Evolutionary conservation across 2,329 filamentous ascomycete genomes (phyloP), one percentile per base, ranked within the genome.

Genomic region (Aaosphaeria pasadenensis): DNA sequence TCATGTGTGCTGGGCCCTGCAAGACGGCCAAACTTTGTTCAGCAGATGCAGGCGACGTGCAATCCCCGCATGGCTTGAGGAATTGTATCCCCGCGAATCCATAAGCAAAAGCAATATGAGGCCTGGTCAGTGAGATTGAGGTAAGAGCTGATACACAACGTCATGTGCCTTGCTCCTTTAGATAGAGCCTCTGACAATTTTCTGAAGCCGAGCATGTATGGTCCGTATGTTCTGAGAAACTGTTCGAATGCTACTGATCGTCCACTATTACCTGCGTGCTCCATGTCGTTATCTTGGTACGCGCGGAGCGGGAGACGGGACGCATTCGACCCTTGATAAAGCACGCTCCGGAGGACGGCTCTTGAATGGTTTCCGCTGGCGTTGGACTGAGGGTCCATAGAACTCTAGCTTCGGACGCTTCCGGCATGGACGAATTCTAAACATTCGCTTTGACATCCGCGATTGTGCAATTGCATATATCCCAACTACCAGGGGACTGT

Each of bases 271-370:
- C n/a, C 7, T 36, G 7, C 33, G 33, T 36, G 33, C 9, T 45
- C 32, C 17, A 24, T 35, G 38, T 44, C 41, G 29, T 51, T 48
- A 48, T 52, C 53, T 52, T 56, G 56, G 55, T 58, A 57, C 55
- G 53, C 53, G 54, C 55, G 59, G 63, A 64, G 56, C 56, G 60
- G 62, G 63, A 62, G 62, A 57, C 55, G 54, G 56, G 46, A 49
- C 57, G 58, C 57, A 53, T 47, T 32, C 31, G 41, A 43, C 7
- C 41, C 41, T 31, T 46, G 29, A 35, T 36, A 46, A 47, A 56
- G 63, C 64, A 68, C 63, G 63, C 58, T 60, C 63, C 63, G 50
- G 53, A 55, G 47, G 45, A 48, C 66, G 63, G 62, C 61, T 62
- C 56, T 55, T 53, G 51, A 49, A 48, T 31, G 42, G 50, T 47